Evolutionary conservation across 75 land plant species (phyloP).

Genomic region (Cunninghamia lanceolata): DNA sequence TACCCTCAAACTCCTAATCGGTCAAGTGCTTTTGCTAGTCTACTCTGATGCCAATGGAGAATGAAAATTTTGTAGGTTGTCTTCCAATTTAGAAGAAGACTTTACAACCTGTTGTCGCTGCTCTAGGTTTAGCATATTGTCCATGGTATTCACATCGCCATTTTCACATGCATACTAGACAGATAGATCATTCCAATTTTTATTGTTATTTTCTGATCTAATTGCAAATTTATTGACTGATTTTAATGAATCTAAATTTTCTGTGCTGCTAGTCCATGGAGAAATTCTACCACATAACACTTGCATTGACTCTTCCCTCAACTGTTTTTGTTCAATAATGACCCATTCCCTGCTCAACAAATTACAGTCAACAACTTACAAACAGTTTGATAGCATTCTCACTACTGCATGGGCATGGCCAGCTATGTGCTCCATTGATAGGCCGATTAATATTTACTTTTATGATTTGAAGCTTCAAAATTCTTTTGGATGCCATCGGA

Average conservation of each 20-base stretch:
- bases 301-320: conserved; percentile 39
- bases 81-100: too few relatives aligned
- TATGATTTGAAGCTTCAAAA: too few relatives aligned
- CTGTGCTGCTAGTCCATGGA: not conserved
- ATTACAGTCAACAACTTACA: conserved; percentile 73
- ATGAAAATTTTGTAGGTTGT: too few relatives aligned
- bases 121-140: conserved; percentile 20
- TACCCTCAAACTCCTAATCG: too few relatives aligned
- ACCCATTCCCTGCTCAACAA: conserved; percentile 55
- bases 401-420: too few relatives aligned
- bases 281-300: conserved; percentile 39
- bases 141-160: conserved; percentile 53
- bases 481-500: too few relatives aligned
- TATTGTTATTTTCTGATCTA: conserved; percentile 11
- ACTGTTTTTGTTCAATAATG: conserved; percentile 74
- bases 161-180: conserved; percentile 77
- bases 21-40: too few relatives aligned
- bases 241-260: conserved; percentile 3
- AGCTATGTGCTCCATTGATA: too few relatives aligned
- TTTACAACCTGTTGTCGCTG: too few relatives aligned
- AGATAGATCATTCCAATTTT: conserved; percentile 66
- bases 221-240: conserved; percentile 2
- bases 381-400: too few relatives aligned
- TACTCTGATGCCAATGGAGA: too few relatives aligned
- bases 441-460: too few relatives aligned